Evolutionary conservation across 306 rosid species (phyloP).

Genomic region (Herpetospermum pedunculosum): DNA sequence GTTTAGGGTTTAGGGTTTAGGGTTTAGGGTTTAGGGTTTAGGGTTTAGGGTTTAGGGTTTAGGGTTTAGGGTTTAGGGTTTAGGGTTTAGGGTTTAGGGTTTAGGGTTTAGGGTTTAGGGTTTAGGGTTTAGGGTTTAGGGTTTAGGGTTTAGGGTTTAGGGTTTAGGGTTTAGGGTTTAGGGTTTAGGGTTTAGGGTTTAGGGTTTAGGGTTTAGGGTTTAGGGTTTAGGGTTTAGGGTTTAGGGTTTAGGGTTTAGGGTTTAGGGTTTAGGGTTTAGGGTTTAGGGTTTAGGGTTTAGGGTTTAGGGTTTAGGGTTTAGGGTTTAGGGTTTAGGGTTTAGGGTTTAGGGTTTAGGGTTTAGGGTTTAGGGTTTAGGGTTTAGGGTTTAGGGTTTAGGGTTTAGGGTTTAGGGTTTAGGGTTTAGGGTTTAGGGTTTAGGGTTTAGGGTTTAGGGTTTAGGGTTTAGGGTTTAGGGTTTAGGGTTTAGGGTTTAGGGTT

Average conservation of each 20-base stretch:
- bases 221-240: background rate
- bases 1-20: background rate
- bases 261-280: background rate
- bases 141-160: background rate
- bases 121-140: conserved; percentile 1
- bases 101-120: conserved; percentile 1
- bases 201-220: background rate
- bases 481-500: background rate
- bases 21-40: background rate
- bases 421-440: background rate
- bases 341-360: background rate
- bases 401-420: too few relatives aligned
- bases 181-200: background rate
- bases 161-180: background rate
- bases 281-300: background rate
- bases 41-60: background rate
- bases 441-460: background rate
- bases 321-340: background rate
- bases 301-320: background rate
- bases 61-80: background rate
- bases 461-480: background rate
- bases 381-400: background rate
- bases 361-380: background rate
- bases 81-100: background rate
- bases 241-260: conserved; percentile 1